A percentile compares a stretch with the other conserved stretches of the same genome.
phyloP scores from a whole-genome alignment of 2,329 filamentous ascomycete genomes.

The Claviceps pazoutovae region DNA sequence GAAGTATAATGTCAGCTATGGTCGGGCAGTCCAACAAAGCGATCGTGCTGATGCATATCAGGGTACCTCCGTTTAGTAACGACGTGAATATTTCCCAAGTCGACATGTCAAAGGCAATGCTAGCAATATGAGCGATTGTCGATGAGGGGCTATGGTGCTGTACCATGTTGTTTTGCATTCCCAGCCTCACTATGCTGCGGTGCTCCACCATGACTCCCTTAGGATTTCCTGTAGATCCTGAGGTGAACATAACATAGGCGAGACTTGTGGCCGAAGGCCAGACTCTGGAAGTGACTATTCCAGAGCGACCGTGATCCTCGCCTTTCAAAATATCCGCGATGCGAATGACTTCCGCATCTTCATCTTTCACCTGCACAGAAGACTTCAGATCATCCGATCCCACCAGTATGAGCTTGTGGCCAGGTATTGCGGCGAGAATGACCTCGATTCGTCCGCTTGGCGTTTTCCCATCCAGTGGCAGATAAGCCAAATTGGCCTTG shows the following conservation, averaged over 20 bases:
- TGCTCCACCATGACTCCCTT: constrained; percentile 3
- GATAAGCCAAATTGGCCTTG: constrained; percentile 14
- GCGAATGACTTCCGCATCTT: background rate
- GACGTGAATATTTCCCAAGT: constrained; percentile 8
- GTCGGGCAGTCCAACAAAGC: constrained; percentile 3
- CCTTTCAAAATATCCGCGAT: background rate
- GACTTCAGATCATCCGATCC: background rate
- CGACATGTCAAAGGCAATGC: constrained; percentile 8
- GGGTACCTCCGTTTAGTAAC: constrained; percentile 7
- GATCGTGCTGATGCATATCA: constrained; percentile 7
- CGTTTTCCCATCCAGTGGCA: constrained; percentile 12
- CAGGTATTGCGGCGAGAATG: constrained; percentile 8
- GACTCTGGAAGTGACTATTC: background rate
- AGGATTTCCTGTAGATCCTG: background rate
- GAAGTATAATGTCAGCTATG: background rate
- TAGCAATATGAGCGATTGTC: constrained; percentile 4
- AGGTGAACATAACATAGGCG: constrained; percentile 3
- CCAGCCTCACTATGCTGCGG: background rate
- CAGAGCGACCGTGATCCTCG: background rate
- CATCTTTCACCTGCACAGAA: background rate
- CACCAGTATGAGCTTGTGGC: constrained; percentile 7
- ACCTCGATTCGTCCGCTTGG: constrained; percentile 9
- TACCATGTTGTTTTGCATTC: background rate
- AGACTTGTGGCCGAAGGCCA: background rate
- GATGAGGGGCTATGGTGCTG: background rate